Conservation (phyloP, 805 yeast genomes). For the Hagleromyces aurorensis region DNA sequence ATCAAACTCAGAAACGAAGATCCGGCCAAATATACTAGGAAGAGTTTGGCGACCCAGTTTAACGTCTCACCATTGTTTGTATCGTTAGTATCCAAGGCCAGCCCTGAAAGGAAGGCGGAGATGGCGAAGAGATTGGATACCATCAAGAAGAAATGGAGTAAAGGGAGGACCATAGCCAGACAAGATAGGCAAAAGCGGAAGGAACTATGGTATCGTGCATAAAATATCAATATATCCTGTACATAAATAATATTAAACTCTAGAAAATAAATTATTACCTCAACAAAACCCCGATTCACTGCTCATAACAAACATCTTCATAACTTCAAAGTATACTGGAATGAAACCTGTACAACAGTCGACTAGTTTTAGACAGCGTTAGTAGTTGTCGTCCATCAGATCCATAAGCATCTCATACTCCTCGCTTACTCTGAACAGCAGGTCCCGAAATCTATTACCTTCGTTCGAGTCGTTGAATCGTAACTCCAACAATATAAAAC, state of each 20-base stretch:
- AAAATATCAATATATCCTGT: slow-evolving; percentile 10
- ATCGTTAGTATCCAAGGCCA: slow-evolving; percentile 43
- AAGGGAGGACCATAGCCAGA: slow-evolving; percentile 41
- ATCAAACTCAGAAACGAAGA: slow-evolving; percentile 44
- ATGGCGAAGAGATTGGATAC: slow-evolving; percentile 40
- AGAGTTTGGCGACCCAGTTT: slow-evolving; percentile 52
- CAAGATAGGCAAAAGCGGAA: slow-evolving; percentile 52
- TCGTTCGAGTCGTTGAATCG: slow-evolving; percentile 12
- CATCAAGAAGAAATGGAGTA: slow-evolving; percentile 44
- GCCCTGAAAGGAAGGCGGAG: slow-evolving; percentile 34
- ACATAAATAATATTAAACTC: no score
- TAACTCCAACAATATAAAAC: slow-evolving; percentile 17
- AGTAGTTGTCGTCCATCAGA: slow-evolving; percentile 16
- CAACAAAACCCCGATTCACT: no score
- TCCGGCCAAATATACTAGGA: slow-evolving; percentile 58
- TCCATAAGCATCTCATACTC: slow-evolving; percentile 26
- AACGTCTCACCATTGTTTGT: slow-evolving; percentile 45
- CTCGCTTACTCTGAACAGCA: slow-evolving; percentile 23
- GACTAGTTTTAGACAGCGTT: no score
- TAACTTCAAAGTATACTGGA: no score
- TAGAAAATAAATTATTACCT: no score
- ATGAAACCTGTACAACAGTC: no score
- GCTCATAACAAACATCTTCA: no score
- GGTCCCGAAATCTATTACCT: slow-evolving; percentile 17
- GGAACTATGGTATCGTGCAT: slow-evolving; percentile 52